Percentiles rank a stretch among this genome's conserved stretches.
Conservation (phyloP, 2,329 filamentous ascomycete species). For the Aspergillus latus region DNA sequence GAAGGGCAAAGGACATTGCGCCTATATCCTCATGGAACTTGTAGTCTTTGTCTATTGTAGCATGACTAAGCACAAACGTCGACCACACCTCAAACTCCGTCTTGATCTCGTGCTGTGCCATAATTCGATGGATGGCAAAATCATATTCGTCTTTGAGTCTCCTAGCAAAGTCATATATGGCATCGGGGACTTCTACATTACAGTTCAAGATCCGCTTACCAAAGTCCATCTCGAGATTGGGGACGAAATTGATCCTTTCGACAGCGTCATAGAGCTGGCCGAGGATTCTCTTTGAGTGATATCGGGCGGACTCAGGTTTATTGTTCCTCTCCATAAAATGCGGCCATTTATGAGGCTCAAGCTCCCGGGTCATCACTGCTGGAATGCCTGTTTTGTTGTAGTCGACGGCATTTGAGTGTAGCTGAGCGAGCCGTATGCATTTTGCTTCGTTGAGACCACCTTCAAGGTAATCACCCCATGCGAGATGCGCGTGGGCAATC, state of each 20-base stretch:
- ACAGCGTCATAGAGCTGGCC: conserved; percentile 82
- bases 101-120: conserved; percentile 77
- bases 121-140: conserved; percentile 69
- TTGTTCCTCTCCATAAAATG: conserved; percentile 81
- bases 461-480: conserved; percentile 64
- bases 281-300: conserved; percentile 69
- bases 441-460: conserved; percentile 65
- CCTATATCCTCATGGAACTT: conserved; percentile 84
- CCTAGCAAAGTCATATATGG: conserved; percentile 59
- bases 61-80: conserved; percentile 76
- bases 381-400: conserved; percentile 87
- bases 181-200: conserved; percentile 57
- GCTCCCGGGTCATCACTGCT: conserved; percentile 62
- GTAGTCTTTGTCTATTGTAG: conserved; percentile 72
- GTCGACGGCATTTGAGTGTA: conserved; percentile 92
- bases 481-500: conserved; percentile 82
- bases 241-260: conserved; percentile 65
- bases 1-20: conserved; percentile 64
- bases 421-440: conserved; percentile 72
- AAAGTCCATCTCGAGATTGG: conserved; percentile 71
- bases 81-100: conserved; percentile 94
- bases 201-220: conserved; percentile 68
- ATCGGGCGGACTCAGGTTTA: conserved; percentile 50
- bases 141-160: conserved; percentile 78
- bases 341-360: conserved; percentile 68